A percentile compares a stretch with the other conserved stretches of the same genome.
phyloP scores from a whole-genome alignment of 148 eudicot genomes.

The Arctostaphylos glauca region DNA sequence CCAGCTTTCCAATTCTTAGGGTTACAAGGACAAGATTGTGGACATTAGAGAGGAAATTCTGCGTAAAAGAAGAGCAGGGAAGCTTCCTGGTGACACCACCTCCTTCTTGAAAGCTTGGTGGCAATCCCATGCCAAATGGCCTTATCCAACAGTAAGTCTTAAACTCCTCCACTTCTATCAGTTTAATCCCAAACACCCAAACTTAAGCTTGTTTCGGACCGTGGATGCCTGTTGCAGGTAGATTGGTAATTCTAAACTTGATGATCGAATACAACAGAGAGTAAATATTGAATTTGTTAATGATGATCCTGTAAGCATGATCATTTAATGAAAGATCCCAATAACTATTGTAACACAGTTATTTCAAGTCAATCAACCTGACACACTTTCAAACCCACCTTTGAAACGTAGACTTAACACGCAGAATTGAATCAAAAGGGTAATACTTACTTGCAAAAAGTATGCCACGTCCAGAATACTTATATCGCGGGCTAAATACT shows the following conservation, averaged over 20 bases:
- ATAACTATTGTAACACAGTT: not conserved
- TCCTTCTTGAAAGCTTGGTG: conserved; percentile 94
- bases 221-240: not conserved
- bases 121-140: conserved; percentile 98
- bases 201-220: not conserved
- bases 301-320: not conserved
- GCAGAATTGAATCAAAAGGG: not conserved
- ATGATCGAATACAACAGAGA: not conserved
- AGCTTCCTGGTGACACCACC: conserved; percentile 93
- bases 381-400: not conserved
- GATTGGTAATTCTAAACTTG: not conserved
- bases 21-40: conserved; percentile 86
- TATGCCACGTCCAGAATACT: too few species aligned
- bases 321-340: not conserved
- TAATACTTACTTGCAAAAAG: not conserved
- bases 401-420: not conserved
- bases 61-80: conserved; percentile 95
- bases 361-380: not conserved
- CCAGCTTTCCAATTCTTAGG: conserved; percentile 36
- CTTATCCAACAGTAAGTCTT: conserved; percentile 84
- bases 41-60: conserved; percentile 94
- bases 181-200: not conserved
- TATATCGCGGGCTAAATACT: not conserved
- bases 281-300: not conserved
- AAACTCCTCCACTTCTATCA: not conserved